A percentile compares a stretch with the other conserved stretches of the same genome.
Conservation (phyloP, 306 rosid species). For the Gleditsia sinensis region DNA sequence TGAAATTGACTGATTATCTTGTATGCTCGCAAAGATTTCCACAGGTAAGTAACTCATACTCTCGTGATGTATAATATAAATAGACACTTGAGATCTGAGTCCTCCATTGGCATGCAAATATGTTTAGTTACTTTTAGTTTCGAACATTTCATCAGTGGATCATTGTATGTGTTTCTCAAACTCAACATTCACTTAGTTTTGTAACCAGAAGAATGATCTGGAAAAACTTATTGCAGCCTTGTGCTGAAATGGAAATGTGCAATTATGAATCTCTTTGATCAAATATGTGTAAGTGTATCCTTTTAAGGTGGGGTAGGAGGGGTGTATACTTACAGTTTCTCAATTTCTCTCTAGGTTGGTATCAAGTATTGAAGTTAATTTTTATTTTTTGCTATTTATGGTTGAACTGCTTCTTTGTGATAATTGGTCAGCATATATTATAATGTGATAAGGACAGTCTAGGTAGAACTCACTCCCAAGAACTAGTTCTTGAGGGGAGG, state of each 20-base stretch:
- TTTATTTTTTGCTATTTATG: neutral
- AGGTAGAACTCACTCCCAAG: too few relatives aligned
- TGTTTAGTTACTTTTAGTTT: constrained; percentile 1
- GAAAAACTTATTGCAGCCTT: neutral
- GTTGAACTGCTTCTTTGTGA: constrained; percentile 14
- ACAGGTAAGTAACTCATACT: constrained; percentile 58
- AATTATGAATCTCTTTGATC: neutral
- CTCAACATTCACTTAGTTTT: neutral
- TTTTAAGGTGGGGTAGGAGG: neutral
- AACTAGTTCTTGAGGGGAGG: too few relatives aligned
- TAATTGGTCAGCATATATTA: neutral
- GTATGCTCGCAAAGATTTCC: constrained; percentile 85
- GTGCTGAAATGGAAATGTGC: neutral
- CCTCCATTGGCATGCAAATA: constrained; percentile 19
- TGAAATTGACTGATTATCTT: constrained; percentile 63
- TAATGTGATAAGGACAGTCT: too few relatives aligned
- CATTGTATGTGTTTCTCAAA: neutral
- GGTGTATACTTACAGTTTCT: neutral
- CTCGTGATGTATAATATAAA: neutral
- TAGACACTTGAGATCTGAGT: neutral
- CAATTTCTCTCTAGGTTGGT: neutral
- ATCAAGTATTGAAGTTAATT: neutral
- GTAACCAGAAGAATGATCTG: neutral
- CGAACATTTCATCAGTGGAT: constrained; percentile 9
- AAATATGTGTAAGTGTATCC: neutral